Evolutionary conservation across 176 grass and related monocot genomes (phyloP), one percentile per base, ranked within the genome.

Genomic region (Puccinellia tenuiflora): DNA sequence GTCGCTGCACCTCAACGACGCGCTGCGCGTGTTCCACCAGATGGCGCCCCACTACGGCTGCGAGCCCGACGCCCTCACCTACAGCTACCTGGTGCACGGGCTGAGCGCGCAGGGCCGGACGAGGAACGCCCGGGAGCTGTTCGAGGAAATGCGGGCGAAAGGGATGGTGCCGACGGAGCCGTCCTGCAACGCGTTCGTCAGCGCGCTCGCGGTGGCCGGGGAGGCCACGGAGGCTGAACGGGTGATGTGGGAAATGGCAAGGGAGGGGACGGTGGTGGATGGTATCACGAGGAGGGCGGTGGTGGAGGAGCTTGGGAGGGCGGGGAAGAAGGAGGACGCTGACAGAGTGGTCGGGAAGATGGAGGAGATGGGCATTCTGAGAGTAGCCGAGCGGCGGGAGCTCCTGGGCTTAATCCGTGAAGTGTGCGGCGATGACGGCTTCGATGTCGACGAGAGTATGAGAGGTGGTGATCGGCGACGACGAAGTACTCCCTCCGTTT

Each of bases 1-100:
- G 22, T 93, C 91, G 61, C 85, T 93, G 69, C 89, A 98, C 54
- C 84, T 95, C 85, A 98, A 95, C 84, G 88, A 98, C 67, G 89
- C 87, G 40, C 85, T 93, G 22, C 88, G 92, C 35, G 76, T 98
- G 37, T 98, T 95, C 86, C 90, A 95, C 76, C 91, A 93, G 85
- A 98, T 98, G 90, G 72, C 2, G 22, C 92, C 84, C 22, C 40
- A 85, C n/a, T 95, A 95, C 82, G 79, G 83, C 0, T 87, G 87
- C 57, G 53, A 93, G 60, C 89, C 91, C 4, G 92, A 98, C 38
- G 86, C 77, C 26, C 43, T 83, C 89, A 95, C 92, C 2, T 98
- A 92, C 73, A 93, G 87, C 88, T 91, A 90, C 82, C 82, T 98
- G 35, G 65, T 98, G 51, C 92, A 93, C n/a, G 89, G 90, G 14